phyloP scores from a whole-genome alignment of 208 protist species.

The Acanthamoeba sp. region DNA sequence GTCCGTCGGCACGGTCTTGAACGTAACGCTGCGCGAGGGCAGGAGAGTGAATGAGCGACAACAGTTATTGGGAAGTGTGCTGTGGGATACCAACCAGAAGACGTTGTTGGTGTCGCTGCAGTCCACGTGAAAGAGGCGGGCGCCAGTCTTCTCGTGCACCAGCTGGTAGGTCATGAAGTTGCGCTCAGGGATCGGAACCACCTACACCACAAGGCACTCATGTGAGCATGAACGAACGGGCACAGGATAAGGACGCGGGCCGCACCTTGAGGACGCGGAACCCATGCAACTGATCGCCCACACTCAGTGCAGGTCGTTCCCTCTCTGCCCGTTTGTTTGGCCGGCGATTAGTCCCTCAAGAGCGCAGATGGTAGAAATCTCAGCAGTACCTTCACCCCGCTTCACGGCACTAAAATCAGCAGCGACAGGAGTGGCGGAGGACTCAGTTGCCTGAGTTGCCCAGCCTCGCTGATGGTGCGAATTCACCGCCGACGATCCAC shows the following conservation, averaged over 20 bases:
- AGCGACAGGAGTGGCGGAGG: not conserved
- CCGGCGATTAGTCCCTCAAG: too few relatives aligned
- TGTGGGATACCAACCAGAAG: conserved; percentile 89
- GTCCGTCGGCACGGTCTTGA: conserved; percentile 95
- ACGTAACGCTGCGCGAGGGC: conserved; percentile 90
- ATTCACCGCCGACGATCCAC: not conserved
- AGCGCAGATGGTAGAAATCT: too few relatives aligned
- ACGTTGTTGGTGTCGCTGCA: conserved; percentile 96
- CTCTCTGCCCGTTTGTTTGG: too few relatives aligned
- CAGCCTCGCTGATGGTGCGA: not conserved
- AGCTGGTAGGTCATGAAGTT: conserved; percentile 74
- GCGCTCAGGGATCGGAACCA: conserved; percentile 66
- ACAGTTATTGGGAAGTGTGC: not conserved
- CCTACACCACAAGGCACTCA: conserved; percentile 16
- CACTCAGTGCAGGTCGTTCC: not conserved
- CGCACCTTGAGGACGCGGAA: conserved; percentile 2
- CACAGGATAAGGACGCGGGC: not conserved
- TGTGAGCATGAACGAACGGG: not conserved
- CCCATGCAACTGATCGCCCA: conserved; percentile 15
- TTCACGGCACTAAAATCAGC: not conserved
- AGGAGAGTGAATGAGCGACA: not conserved
- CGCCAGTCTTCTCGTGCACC: conserved; percentile 82
- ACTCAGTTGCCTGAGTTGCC: not conserved
- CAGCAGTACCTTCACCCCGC: not conserved
- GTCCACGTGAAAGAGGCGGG: conserved; percentile 92